Evolutionary conservation across 2,329 filamentous ascomycete species (phyloP).

Genomic region (Alternaria postmessia): DNA sequence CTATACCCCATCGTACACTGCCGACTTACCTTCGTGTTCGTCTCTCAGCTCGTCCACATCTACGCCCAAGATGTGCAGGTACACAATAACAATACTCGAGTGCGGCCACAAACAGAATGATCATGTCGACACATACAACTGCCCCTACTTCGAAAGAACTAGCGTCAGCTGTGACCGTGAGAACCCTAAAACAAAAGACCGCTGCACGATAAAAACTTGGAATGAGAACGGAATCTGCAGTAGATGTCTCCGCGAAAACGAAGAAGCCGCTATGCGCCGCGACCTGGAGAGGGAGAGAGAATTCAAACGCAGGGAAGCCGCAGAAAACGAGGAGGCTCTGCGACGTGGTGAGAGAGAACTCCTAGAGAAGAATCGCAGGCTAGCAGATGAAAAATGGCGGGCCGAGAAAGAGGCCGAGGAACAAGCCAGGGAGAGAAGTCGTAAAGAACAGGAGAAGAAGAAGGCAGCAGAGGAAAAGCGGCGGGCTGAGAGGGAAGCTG

Average conservation of each 20-base stretch:
- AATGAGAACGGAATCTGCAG: constrained; percentile 27
- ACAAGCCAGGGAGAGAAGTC: not conserved
- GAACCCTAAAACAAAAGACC: constrained; percentile 22
- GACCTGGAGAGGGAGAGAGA: constrained; percentile 17
- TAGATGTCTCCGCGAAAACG: constrained; percentile 24
- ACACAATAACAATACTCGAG: constrained; percentile 27
- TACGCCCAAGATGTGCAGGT: constrained; percentile 30
- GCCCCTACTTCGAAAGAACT: constrained; percentile 22
- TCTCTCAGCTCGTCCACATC: not conserved
- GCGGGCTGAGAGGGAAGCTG: not conserved
- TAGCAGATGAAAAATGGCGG: constrained; percentile 1
- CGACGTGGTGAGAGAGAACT: constrained; percentile 17
- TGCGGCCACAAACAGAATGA: constrained; percentile 32
- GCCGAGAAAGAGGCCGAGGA: constrained; percentile 2
- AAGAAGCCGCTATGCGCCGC: constrained; percentile 17
- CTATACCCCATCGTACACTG: constrained; percentile 7
- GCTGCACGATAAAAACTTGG: constrained; percentile 19
- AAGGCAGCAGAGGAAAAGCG: constrained; percentile 3
- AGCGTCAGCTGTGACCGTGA: constrained; percentile 29
- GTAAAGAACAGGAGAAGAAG: constrained; percentile 2
- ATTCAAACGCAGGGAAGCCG: constrained; percentile 17
- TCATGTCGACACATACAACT: constrained; percentile 25
- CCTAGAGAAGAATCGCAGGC: constrained; percentile 1
- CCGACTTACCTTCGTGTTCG: not conserved
- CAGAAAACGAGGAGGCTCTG: constrained; percentile 13